Evolutionary conservation across 108 stramenopile genomes (phyloP).

Genomic region (Poteriospumella lacustris): DNA sequence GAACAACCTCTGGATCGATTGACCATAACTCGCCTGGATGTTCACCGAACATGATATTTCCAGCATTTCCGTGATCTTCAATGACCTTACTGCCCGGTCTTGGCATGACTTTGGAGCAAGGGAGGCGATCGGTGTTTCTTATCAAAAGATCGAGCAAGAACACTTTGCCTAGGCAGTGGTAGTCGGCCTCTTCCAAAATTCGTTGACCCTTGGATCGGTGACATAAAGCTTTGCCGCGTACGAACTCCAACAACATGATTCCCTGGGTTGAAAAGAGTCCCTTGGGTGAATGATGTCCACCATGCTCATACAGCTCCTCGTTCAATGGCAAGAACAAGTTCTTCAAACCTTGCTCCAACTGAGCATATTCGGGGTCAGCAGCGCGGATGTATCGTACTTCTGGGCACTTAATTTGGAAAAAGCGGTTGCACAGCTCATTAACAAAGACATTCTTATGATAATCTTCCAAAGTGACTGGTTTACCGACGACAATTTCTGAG

Average conservation of each 20-base stretch:
- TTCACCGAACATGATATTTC: not conserved
- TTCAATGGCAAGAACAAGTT: no score
- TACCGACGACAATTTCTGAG: no score
- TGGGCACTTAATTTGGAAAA: no score
- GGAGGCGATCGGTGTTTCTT: not conserved
- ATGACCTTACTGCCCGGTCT: not conserved
- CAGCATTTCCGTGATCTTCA: not conserved
- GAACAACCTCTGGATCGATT: not conserved
- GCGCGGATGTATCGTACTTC: no score
- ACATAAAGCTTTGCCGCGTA: not conserved
- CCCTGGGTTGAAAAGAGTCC: no score
- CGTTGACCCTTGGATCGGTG: not conserved
- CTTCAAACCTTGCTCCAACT: no score
- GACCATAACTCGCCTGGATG: not conserved
- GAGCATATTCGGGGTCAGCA: no score
- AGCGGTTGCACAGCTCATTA: no score
- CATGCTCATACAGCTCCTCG: no score
- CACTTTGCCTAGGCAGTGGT: not conserved
- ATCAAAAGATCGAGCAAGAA: not conserved
- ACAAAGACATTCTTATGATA: no score
- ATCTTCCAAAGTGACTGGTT: no score
- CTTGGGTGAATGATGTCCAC: no score
- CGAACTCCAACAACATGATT: not conserved
- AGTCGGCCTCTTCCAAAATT: not conserved
- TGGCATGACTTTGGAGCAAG: not conserved